Base-by-base conservation (phyloP, 176 grass and related monocot genomes). In the Lolium rigidum region DNA sequence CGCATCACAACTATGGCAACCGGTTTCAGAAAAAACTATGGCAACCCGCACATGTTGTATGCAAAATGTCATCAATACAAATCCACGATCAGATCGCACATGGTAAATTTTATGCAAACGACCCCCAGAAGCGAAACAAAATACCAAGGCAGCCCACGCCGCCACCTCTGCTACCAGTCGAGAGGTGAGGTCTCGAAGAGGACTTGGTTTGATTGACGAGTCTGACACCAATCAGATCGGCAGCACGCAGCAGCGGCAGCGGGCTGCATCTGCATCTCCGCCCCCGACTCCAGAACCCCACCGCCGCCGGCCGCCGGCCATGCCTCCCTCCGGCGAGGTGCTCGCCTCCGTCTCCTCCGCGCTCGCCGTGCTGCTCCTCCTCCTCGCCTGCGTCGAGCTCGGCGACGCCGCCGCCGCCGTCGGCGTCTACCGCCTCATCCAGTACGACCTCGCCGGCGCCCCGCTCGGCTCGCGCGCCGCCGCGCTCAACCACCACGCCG, bases 361-460 rank as follows among this genome's bases (percentile, higher is more conserved):
- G 11, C 54, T 95, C 57, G 90, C 89, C 25, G 86, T 95, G 50
- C 24, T 91, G 38, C 92, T 98, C 50, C 76, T 99, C 75, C 87
- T 99, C 58, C 84, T 96, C 75, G 92, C 97, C 70, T 95, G 97
- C 70, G 86, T 96, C 37, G 92, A 99, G 87, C 92, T 96, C 79
- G 86, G 90, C 4, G 93, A 98, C 88, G 96, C 93, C 6, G 96
- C 93, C 31, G 85, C 88, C 81, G 96, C 97, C 82, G 92, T 99
- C 46, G 87, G 91, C 60, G 97, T 99, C 35, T 96, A 94, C 90
- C 97, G 97, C 18, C 79, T 96, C 74, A 91, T 96, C 90, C 97
- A 99, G 90, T 99, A 99, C 92, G 97, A 99, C 93, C 92, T 99
- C 55, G 87, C 92, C 12, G 90, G 88, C 41, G 84, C 87, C 6